A percentile compares a stretch with the other conserved stretches of the same genome.
Evolutionary conservation across 164 flowering plant species (phyloP).

Genomic region (Euptelea pleiosperma): DNA sequence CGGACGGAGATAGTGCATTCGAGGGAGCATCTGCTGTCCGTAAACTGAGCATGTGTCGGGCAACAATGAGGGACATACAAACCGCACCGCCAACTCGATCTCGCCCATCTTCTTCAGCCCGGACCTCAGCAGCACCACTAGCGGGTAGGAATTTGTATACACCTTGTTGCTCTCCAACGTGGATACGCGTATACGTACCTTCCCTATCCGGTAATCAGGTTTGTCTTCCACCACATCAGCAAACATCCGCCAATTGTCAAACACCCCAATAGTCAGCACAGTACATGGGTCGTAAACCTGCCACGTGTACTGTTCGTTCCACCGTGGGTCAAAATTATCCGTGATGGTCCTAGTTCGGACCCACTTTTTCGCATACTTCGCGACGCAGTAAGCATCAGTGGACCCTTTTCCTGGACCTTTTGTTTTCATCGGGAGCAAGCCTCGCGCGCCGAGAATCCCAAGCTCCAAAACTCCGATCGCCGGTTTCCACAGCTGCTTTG

Average conservation of each 20-base stretch:
- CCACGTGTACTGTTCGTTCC: conserved; percentile 99
- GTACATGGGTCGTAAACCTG: conserved; percentile 96
- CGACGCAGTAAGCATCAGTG: conserved; percentile 95
- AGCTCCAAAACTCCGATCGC: conserved; percentile 86
- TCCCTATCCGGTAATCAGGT: conserved; percentile 73
- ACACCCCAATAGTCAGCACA: conserved; percentile 82
- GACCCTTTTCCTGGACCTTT: conserved; percentile 70
- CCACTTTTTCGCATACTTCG: conserved; percentile 98
- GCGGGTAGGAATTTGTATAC: conserved; percentile 76
- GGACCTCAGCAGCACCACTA: conserved; percentile 47
- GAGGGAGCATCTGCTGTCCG: conserved; percentile 81
- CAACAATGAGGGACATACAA: conserved; percentile 62
- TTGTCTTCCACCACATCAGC: conserved; percentile 49
- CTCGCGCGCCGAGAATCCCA: conserved; percentile 89
- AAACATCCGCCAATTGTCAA: conserved; percentile 92
- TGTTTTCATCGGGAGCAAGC: conserved; percentile 81
- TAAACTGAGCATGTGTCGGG: conserved; percentile 74
- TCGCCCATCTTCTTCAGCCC: conserved; percentile 98
- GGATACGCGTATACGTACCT: conserved; percentile 81
- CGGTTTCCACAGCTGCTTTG: conserved; percentile 92
- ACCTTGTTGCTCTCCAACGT: conserved; percentile 85
- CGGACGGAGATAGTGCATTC: conserved; percentile 90
- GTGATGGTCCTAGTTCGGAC: conserved; percentile 78
- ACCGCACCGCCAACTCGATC: conserved; percentile 83
- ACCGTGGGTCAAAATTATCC: conserved; percentile 87